A percentile compares a stretch with the other conserved stretches of the same genome.
Evolutionary conservation across 345 rosid species (phyloP).

Genomic region (Rhodomyrtus tomentosa): DNA sequence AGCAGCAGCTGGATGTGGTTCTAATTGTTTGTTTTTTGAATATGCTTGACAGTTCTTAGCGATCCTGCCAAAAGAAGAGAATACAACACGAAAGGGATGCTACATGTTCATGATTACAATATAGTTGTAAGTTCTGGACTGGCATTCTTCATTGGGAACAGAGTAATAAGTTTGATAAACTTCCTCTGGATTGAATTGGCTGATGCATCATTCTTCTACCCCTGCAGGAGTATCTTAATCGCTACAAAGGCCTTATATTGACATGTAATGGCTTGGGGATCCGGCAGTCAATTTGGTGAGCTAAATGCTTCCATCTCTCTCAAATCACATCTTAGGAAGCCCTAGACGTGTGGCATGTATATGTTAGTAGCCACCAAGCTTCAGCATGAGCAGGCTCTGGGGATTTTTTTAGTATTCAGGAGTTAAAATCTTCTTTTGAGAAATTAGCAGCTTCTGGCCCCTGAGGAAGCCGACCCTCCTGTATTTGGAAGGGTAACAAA

Average conservation of each 20-base stretch:
- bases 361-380: background rate
- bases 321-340: background rate
- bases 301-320: background rate
- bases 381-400: background rate
- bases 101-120: slow-evolving; percentile 41
- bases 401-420: background rate
- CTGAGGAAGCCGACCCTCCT: background rate
- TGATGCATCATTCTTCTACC: background rate
- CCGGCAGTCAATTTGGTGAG: slow-evolving; percentile 61
- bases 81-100: slow-evolving; percentile 62
- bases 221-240: slow-evolving; percentile 74
- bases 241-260: slow-evolving; percentile 80
- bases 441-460: background rate
- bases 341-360: background rate
- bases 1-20: background rate
- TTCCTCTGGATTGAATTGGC: background rate
- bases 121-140: slow-evolving; percentile 24
- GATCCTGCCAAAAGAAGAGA: slow-evolving; percentile 65
- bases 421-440: background rate
- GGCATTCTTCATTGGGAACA: background rate
- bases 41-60: slow-evolving; percentile 44
- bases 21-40: background rate
- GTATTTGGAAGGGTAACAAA: background rate
- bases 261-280: slow-evolving; percentile 95
- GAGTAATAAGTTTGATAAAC: background rate